Evolutionary conservation across 140 eudicot species (phyloP).

Genomic region (Senecio squalidus): DNA sequence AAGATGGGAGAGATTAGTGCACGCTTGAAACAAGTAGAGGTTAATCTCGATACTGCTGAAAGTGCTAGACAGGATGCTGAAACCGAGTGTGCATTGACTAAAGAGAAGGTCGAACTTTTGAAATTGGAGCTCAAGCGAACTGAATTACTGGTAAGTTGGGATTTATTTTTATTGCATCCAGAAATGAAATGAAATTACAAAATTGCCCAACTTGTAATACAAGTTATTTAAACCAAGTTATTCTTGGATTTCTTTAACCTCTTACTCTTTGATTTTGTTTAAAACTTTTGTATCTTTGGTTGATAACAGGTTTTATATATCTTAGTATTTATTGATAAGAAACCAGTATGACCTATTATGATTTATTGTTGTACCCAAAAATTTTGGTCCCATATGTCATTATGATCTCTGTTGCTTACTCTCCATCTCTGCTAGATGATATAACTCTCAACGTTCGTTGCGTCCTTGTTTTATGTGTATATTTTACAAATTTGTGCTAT

Average conservation of each 20-base stretch:
- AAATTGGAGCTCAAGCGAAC: slow-evolving; percentile 60
- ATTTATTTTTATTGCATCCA: background rate
- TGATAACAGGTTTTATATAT: background rate
- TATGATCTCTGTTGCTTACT: background rate
- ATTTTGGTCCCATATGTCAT: background rate
- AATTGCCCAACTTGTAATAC: background rate
- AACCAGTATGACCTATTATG: background rate
- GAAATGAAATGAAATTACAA: background rate
- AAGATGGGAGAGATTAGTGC: slow-evolving; percentile 71
- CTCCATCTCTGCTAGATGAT: background rate
- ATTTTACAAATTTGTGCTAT: background rate
- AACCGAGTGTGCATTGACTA: slow-evolving; percentile 59
- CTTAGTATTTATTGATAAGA: background rate
- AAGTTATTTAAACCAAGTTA: background rate
- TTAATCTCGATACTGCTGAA: slow-evolving; percentile 67
- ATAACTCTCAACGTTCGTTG: background rate
- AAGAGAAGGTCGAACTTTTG: slow-evolving; percentile 51
- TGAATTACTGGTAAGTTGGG: slow-evolving; percentile 55
- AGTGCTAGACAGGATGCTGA: slow-evolving; percentile 64
- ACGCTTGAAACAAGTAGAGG: slow-evolving; percentile 61
- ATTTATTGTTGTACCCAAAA: background rate
- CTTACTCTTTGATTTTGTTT: background rate
- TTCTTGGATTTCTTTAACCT: background rate
- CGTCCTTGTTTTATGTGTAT: background rate
- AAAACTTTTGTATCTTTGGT: background rate